These are phyloP conservation scores for Xylariaceae sp. DNA, from an alignment of 2,329 filamentous ascomycete genomes.

Conservation along the genomic window DNA sequence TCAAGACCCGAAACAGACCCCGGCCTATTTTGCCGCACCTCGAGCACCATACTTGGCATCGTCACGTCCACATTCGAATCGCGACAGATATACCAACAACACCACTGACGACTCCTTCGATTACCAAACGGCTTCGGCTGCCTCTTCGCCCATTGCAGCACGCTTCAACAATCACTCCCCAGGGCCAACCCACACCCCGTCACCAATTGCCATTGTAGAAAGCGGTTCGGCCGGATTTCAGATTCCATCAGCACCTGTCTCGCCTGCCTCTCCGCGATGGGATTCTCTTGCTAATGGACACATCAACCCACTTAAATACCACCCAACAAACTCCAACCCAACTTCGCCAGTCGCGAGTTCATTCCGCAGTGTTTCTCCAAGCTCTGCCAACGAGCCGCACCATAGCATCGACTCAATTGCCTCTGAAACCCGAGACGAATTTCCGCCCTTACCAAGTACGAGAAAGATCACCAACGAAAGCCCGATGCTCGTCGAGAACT, in stretches of 20 bases:
- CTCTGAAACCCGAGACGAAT: slow-evolving; percentile 22
- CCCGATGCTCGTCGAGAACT: slow-evolving; percentile 46
- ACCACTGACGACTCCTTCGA: slow-evolving; percentile 8
- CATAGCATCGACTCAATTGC: slow-evolving; percentile 15
- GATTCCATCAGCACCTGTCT: slow-evolving; percentile 12
- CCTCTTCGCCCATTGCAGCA: slow-evolving; percentile 8
- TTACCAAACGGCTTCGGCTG: slow-evolving; percentile 5
- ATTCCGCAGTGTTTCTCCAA: slow-evolving; percentile 14
- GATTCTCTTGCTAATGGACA: slow-evolving; percentile 36
- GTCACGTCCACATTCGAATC: slow-evolving; percentile 3
- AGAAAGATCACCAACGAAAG: slow-evolving; percentile 28
- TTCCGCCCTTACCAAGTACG: slow-evolving; percentile 17
- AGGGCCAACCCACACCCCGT: not conserved
- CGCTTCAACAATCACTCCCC: not conserved
- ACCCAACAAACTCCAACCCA: slow-evolving; percentile 19
- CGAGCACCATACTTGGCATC: not conserved
- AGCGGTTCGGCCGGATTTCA: slow-evolving; percentile 5
- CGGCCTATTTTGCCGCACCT: slow-evolving; percentile 14
- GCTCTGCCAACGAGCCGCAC: slow-evolving; percentile 15
- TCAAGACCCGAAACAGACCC: slow-evolving; percentile 21
- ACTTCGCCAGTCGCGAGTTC: slow-evolving; percentile 17
- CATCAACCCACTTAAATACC: slow-evolving; percentile 17
- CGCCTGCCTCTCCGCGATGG: slow-evolving; percentile 39
- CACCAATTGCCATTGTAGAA: not conserved
- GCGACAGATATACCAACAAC: slow-evolving; percentile 1